These are phyloP conservation scores for Arachis stenosperma DNA, from an alignment of 306 rosid genomes.

Conservation along the genomic window DNA sequence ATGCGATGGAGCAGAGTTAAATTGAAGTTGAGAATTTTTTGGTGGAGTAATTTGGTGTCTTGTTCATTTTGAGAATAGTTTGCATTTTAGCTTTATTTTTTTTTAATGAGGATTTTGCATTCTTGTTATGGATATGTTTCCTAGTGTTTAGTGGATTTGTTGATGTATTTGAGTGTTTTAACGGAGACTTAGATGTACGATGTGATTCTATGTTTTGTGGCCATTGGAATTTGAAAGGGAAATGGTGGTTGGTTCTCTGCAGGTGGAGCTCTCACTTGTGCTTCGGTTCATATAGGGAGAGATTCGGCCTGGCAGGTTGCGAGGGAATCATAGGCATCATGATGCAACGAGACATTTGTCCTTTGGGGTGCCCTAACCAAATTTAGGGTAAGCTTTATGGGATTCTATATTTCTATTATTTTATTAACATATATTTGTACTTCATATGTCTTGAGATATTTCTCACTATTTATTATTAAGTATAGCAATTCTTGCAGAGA, in stretches of 20 bases:
- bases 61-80: not conserved
- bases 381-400: constrained; percentile 60
- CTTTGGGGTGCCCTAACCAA: constrained; percentile 84
- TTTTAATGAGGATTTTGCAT: not conserved
- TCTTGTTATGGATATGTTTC: not conserved
- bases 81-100: too few species aligned
- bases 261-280: constrained; percentile 83
- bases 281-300: constrained; percentile 73
- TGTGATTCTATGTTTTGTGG: too few species aligned
- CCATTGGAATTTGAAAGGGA: too few species aligned
- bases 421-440: not conserved
- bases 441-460: not conserved
- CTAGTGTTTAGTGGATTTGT: not conserved
- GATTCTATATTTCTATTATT: not conserved
- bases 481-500: not conserved
- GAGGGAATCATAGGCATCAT: constrained; percentile 85
- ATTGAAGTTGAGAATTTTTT: too few species aligned
- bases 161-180: not conserved
- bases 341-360: constrained; percentile 81
- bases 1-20: too few species aligned
- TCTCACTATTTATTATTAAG: not conserved
- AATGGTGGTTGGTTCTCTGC: not conserved
- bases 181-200: not conserved
- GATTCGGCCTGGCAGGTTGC: constrained; percentile 62
- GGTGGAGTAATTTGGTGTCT: too few species aligned